Base-by-base conservation (phyloP, 2,329 filamentous ascomycete genomes). In the Endocalyx cinctus region DNA sequence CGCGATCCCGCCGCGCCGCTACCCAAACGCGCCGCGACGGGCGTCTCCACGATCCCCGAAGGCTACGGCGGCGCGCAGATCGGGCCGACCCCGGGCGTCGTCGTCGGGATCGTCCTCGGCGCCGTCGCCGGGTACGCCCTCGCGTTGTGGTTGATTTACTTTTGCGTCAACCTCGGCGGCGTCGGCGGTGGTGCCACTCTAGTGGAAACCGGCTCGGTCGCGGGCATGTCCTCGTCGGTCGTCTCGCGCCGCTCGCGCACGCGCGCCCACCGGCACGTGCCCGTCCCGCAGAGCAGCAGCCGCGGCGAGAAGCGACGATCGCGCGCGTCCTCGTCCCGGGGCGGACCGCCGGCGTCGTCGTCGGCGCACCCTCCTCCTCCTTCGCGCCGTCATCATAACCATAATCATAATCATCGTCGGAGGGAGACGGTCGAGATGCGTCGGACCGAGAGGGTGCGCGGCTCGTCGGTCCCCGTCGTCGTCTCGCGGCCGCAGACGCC, bases 41-140 rank as follows among this genome's bases (percentile, higher is more conserved):
- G 45, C 31, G 49, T 52, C n/a, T 66, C 56, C 19, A 56, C 57
- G 15, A 59, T 67, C n/a, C 63, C 64, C 13, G 62, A 57, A 25
- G 47, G 46, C 25, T 56, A 55, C 41, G 55, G 66, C 18, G 68
- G 71, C 2, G 66, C 67, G 5, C 72, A 71, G 12, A 45, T 37
- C 34, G 53, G 53, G 1, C 55, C 53, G 10, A 36, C 38, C 13
- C 34, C 55, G 2, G 62, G 62, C 14, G 48, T 61, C 25, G 57
- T 66, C 12, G 52, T 57, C 46, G 50, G 52, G 51, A 54, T 69
- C 33, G 48, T 53, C 25, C 39, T 58, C 4, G 55, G 55, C 5
- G 67, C 59, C 33, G 62, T 42, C 66, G 77, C 16, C 72, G 55
- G 50, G 5, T 57, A 57, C 40, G 23, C 57, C 12, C 34, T 58